phyloP scores from a whole-genome alignment of 1,284 basidiomycete genomes.

The Cutaneotrichosporon cyanovorans region DNA sequence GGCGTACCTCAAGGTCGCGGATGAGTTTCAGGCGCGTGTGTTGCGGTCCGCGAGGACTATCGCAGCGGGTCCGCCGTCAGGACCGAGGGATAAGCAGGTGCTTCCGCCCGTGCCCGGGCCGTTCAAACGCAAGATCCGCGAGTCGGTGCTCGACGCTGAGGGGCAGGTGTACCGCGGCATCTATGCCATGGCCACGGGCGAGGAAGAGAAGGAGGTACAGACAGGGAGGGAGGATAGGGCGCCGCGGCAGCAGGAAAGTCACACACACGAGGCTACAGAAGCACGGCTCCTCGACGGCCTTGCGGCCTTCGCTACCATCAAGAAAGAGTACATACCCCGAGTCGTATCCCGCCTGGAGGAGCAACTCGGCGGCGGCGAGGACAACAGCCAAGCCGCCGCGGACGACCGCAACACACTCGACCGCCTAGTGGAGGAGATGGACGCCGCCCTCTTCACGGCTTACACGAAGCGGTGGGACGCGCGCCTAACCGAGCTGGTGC shows the following conservation, averaged over 20 bases:
- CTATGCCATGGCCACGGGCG: conserved; percentile 58
- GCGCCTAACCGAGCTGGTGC: conserved; percentile 61
- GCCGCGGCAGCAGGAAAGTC: too few relatives aligned
- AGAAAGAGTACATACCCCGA: conserved; percentile 61
- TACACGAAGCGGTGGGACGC: conserved; percentile 72
- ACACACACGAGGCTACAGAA: too few relatives aligned
- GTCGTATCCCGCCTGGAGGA: conserved; percentile 74
- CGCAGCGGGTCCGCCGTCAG: neutral
- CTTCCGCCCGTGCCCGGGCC: conserved; percentile 27
- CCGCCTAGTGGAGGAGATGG: conserved; percentile 60
- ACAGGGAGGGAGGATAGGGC: neutral
- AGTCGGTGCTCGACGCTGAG: conserved; percentile 77
- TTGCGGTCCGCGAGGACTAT: conserved; percentile 60
- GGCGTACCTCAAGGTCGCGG: conserved; percentile 61
- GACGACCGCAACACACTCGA: conserved; percentile 67
- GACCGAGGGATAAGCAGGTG: neutral
- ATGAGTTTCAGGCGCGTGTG: conserved; percentile 74
- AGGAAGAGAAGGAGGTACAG: neutral
- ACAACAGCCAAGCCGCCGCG: conserved; percentile 66
- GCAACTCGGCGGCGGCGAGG: conserved; percentile 65
- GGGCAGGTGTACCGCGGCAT: conserved; percentile 87
- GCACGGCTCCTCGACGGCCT: conserved; percentile 80
- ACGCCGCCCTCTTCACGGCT: conserved; percentile 77
- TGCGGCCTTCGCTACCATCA: conserved; percentile 78
- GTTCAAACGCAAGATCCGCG: conserved; percentile 61